A percentile compares a stretch with the other conserved stretches of the same genome.
Conservation (phyloP, 768 basidiomycete species). For the Exidia glandulosa region DNA sequence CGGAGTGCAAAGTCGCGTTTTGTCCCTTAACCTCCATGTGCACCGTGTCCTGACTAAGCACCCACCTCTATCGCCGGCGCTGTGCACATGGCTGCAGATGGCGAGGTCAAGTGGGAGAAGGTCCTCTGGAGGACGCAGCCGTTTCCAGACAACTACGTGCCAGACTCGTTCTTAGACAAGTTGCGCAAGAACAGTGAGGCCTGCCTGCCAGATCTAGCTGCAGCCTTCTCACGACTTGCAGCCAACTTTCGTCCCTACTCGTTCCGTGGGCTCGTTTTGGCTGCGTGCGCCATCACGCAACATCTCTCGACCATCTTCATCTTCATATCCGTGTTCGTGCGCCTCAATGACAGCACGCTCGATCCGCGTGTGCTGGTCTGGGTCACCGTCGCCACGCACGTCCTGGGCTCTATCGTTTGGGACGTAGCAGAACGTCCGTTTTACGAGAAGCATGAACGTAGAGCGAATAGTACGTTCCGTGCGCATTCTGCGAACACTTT, state of each 20-base stretch:
- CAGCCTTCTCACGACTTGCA: slow-evolving; percentile 16
- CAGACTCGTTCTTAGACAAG: slow-evolving; percentile 64
- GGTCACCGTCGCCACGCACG: slow-evolving; percentile 48
- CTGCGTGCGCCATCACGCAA: slow-evolving; percentile 70
- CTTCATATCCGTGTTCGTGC: slow-evolving; percentile 72
- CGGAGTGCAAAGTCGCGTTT: too few relatives aligned
- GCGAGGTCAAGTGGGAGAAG: slow-evolving; percentile 42
- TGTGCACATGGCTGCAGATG: background rate
- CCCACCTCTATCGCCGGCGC: too few relatives aligned
- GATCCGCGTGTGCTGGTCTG: slow-evolving; percentile 63
- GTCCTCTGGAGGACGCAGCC: slow-evolving; percentile 69
- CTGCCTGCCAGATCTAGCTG: background rate
- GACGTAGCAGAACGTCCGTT: slow-evolving; percentile 35
- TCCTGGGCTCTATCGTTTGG: slow-evolving; percentile 53
- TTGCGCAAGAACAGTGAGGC: slow-evolving; percentile 66
- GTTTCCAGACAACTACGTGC: slow-evolving; percentile 81
- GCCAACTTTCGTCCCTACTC: slow-evolving; percentile 75
- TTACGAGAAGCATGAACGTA: slow-evolving; percentile 12
- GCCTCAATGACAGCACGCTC: slow-evolving; percentile 48
- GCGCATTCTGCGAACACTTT: background rate
- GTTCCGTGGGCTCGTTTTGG: slow-evolving; percentile 59
- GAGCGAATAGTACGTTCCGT: slow-evolving; percentile 23
- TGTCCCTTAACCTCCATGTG: too few relatives aligned
- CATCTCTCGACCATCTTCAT: slow-evolving; percentile 72
- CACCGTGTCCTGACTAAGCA: too few relatives aligned